Evolutionary conservation across 2,329 filamentous ascomycete species (phyloP).

Genomic region (Pestalotiopsis sp.): DNA sequence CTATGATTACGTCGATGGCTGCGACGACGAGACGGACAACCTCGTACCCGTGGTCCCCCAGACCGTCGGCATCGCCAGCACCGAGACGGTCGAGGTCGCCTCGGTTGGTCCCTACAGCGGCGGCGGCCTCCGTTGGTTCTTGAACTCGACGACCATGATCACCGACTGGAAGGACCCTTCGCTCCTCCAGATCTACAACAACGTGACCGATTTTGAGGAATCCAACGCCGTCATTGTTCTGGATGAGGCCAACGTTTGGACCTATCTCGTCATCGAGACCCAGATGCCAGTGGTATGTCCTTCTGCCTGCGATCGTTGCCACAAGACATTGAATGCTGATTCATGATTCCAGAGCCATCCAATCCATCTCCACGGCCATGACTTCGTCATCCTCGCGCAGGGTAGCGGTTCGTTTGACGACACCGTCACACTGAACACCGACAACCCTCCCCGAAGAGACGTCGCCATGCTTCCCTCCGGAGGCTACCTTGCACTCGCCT

Average conservation of each 20-base stretch:
- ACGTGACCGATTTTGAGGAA: slow-evolving; percentile 25
- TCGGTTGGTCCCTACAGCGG: slow-evolving; percentile 26
- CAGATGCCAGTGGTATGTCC: slow-evolving; percentile 22
- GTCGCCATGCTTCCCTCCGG: slow-evolving; percentile 44
- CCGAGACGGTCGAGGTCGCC: slow-evolving; percentile 28
- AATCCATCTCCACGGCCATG: slow-evolving; percentile 48
- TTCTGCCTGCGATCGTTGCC: too few species aligned
- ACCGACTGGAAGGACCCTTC: slow-evolving; percentile 52
- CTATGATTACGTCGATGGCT: slow-evolving; percentile 27
- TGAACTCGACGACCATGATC: slow-evolving; percentile 49
- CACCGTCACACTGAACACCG: slow-evolving; percentile 32
- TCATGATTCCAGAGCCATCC: slow-evolving; percentile 26
- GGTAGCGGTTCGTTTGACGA: slow-evolving; percentile 31
- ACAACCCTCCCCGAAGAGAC: slow-evolving; percentile 53
- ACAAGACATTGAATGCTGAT: too few species aligned
- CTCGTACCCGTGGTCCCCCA: slow-evolving; percentile 37
- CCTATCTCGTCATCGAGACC: slow-evolving; percentile 35
- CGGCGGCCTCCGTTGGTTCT: slow-evolving; percentile 48
- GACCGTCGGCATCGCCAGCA: slow-evolving; percentile 31
- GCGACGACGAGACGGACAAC: slow-evolving; percentile 34
- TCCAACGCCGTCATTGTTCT: slow-evolving; percentile 33
- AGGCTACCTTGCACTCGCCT: slow-evolving; percentile 53
- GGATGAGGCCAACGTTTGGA: slow-evolving; percentile 32
- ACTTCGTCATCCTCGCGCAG: slow-evolving; percentile 41
- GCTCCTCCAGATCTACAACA: slow-evolving; percentile 31